A percentile compares a stretch with the other conserved stretches of the same genome.
phyloP scores from a whole-genome alignment of 164 flowering plant genomes.

The Cinnamomum chago region DNA sequence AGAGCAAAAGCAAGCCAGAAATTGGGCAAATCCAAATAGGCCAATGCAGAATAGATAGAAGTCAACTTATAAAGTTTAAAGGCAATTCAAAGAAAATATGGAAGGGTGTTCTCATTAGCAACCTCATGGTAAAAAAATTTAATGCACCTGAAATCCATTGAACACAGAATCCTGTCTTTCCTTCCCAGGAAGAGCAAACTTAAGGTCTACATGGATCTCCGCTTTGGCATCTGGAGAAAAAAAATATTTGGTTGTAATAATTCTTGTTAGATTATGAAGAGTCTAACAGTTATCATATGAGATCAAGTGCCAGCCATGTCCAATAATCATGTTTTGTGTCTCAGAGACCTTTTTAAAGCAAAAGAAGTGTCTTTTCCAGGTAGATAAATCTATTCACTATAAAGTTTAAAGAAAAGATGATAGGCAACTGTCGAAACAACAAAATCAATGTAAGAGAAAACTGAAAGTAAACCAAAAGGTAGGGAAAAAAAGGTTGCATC shows the following conservation, averaged over 20 bases:
- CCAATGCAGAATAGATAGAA: neutral
- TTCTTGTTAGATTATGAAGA: neutral
- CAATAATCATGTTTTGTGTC: too few relatives aligned
- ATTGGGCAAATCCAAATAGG: neutral
- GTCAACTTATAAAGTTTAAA: neutral
- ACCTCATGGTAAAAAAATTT: constrained; percentile 13
- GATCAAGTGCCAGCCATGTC: neutral
- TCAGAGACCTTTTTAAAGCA: too few relatives aligned
- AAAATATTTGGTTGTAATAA: constrained; percentile 5
- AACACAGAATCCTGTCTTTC: constrained; percentile 99
- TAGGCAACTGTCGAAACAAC: neutral
- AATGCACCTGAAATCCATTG: constrained; percentile 84
- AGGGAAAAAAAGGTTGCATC: too few relatives aligned
- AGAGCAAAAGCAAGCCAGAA: too few relatives aligned
- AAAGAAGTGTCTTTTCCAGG: too few relatives aligned
- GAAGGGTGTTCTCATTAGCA: neutral
- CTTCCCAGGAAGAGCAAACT: constrained; percentile 90
- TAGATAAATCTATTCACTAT: neutral
- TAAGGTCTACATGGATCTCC: constrained; percentile 58
- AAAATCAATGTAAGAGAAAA: neutral
- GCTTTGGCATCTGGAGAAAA: constrained; percentile 46
- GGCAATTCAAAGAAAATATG: neutral
- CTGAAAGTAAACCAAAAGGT: too few relatives aligned
- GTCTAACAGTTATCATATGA: neutral
- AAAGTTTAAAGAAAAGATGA: neutral